A percentile compares a stretch with the other conserved stretches of the same genome.
phyloP scores from a whole-genome alignment of 768 basidiomycete genomes.

The Tricholoma matsutake region DNA sequence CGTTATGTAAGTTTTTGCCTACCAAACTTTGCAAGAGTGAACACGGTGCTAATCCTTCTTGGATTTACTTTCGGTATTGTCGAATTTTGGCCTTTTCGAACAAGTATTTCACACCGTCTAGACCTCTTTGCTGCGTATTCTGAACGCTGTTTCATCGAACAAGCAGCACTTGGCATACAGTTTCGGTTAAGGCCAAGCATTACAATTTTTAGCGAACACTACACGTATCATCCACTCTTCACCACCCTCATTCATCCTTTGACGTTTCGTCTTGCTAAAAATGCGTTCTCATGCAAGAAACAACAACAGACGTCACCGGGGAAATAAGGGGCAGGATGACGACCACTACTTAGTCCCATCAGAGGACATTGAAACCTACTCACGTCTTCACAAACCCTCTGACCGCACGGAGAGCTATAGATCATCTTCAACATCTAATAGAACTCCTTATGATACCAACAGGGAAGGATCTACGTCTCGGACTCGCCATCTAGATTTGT shows the following conservation, averaged over 20 bases:
- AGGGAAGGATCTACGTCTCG: slow-evolving; percentile 54
- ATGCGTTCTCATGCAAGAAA: slow-evolving; percentile 47
- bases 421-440: slow-evolving; percentile 41
- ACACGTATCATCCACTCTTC: slow-evolving; percentile 30
- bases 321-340: slow-evolving; percentile 47
- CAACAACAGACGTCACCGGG: slow-evolving; percentile 49
- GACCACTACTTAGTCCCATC: slow-evolving; percentile 48
- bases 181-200: slow-evolving; percentile 25
- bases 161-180: slow-evolving; percentile 6
- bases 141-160: slow-evolving; percentile 9
- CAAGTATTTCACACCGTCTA: slow-evolving; percentile 4
- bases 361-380: slow-evolving; percentile 50
- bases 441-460: slow-evolving; percentile 41
- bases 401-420: slow-evolving; percentile 49
- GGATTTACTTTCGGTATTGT: slow-evolving; percentile 6
- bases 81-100: neutral
- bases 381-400: slow-evolving; percentile 45
- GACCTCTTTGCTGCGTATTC: slow-evolving; percentile 14
- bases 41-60: slow-evolving; percentile 15
- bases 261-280: slow-evolving; percentile 19
- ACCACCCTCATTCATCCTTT: slow-evolving; percentile 21
- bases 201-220: slow-evolving; percentile 30
- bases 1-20: slow-evolving; percentile 33
- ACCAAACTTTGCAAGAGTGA: slow-evolving; percentile 8
- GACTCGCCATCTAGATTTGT: slow-evolving; percentile 53